Evolutionary conservation across 768 basidiomycete genomes (phyloP), one percentile per base, ranked within the genome.

Genomic region (Gloeostereum incarnatum): DNA sequence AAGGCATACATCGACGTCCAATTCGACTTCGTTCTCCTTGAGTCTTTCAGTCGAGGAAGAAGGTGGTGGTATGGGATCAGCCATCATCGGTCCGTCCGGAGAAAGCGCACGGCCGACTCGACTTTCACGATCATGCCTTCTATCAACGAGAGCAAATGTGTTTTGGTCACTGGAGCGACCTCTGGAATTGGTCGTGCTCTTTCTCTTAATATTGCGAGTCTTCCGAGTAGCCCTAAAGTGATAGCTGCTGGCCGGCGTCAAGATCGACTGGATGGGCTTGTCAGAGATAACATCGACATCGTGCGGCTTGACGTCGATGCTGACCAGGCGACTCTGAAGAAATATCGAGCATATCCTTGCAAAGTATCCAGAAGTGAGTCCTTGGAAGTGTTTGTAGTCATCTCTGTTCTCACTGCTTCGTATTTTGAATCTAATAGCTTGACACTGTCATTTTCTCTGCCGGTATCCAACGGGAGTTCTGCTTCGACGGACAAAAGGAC

Each of bases 131-230:
- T 25, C 46, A 46, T 52, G 52, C 52, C 62, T 37, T 55, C 54
- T 36, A 70, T 75, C 41, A 54, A 62, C 47, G 58, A 66, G 50
- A 61, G 59, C 19, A 71, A 68, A 52, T 73, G 70, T 39, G 54
- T 75, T 43, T 63, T 76, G 37, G 57, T 76, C 40, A 62, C 70
- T 33, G 73, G 75, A n/a, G 74, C 73, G 2, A 76, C 76, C 3
- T 57, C 72, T 21, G 75, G 76, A 22, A 71, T 78, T 22, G 76
- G 78, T 13, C 68, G 73, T 3, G 66, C 68, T 24, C 65, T 79
- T 5, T 75, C 75, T 5, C 58, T 71, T 7, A 61, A 64, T 16
- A 59, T 77, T 30, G 61, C 69, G 21, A 54, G 51, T 20, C 58
- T 76, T 2, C 68, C 71, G 0, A 65, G 65, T 27, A 55, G 61